Conservation (phyloP, 2,329 filamentous ascomycete genomes). For the Tolypocladium capitatum region DNA sequence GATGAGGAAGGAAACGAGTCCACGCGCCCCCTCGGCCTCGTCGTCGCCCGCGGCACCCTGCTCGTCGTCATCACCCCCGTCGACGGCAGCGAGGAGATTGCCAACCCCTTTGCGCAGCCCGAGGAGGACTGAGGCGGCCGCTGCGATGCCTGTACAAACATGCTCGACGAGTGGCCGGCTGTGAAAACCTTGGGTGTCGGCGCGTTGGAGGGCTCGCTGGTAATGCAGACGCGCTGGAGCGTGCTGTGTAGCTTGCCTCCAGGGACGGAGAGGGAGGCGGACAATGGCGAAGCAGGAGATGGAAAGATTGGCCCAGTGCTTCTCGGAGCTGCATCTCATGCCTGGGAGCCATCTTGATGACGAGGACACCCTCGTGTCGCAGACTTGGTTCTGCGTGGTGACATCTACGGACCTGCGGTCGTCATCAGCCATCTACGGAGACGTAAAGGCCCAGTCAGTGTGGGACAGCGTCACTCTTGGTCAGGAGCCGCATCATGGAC, state of each 20-base stretch:
- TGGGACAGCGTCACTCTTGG: background rate
- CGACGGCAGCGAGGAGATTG: conserved; percentile 90
- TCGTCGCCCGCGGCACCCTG: conserved; percentile 83
- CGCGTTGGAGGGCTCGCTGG: background rate
- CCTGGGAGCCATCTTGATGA: background rate
- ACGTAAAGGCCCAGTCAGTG: background rate
- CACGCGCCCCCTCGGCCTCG: conserved; percentile 66
- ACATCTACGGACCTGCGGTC: background rate
- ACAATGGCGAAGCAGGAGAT: background rate
- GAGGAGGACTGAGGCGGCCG: conserved; percentile 42
- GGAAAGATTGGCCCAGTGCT: background rate
- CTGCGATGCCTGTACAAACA: background rate
- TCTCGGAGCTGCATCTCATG: background rate
- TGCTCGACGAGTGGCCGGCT: background rate
- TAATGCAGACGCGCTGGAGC: background rate
- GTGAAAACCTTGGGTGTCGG: background rate
- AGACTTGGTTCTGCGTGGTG: background rate
- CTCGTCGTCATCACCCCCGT: conserved; percentile 86
- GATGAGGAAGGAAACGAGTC: conserved; percentile 88
- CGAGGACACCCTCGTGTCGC: background rate
- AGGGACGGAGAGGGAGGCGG: background rate
- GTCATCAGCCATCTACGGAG: background rate
- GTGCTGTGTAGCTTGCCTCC: background rate
- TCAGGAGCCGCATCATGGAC: background rate
- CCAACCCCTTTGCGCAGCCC: conserved; percentile 75